A percentile compares a stretch with the other conserved stretches of the same genome.
Conservation (phyloP, 768 basidiomycete genomes). For the Amanita brunnescens region DNA sequence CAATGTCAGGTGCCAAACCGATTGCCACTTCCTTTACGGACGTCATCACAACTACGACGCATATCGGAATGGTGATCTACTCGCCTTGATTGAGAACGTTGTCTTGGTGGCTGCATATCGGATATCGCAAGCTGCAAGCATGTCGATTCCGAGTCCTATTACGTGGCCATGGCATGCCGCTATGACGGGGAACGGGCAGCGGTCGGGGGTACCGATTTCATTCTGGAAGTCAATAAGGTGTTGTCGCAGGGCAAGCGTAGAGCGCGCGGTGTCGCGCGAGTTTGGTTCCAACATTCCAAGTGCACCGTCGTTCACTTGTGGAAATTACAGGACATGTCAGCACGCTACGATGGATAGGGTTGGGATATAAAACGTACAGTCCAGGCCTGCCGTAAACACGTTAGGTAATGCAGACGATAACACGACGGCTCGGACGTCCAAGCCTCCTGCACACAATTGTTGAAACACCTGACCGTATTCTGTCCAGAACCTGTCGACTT, state of each 20-base stretch:
- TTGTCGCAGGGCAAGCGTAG: constrained; percentile 38
- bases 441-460: constrained; percentile 34
- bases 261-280: constrained; percentile 40
- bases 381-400: constrained; percentile 77
- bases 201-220: constrained; percentile 58
- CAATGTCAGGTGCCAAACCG: constrained; percentile 83
- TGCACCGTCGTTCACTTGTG: constrained; percentile 23
- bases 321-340: neutral
- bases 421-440: constrained; percentile 62
- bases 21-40: constrained; percentile 75
- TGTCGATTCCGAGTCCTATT: constrained; percentile 73
- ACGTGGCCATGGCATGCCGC: constrained; percentile 70
- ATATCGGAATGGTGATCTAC: constrained; percentile 8
- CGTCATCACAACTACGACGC: neutral
- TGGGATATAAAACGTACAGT: constrained; percentile 44
- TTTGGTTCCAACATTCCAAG: constrained; percentile 15
- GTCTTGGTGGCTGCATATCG: constrained; percentile 59
- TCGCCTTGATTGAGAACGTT: constrained; percentile 65
- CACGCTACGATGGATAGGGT: neutral
- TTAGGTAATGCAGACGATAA: constrained; percentile 64
- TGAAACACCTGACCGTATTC: constrained; percentile 61
- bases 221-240: constrained; percentile 56
- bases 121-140: constrained; percentile 69
- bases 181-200: constrained; percentile 73
- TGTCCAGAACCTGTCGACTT: constrained; percentile 35